Percentiles rank a stretch among this genome's conserved stretches.
These are phyloP conservation scores for Rhodomyrtus tomentosa DNA, from an alignment of 345 rosid genomes.

Conservation along the genomic window DNA sequence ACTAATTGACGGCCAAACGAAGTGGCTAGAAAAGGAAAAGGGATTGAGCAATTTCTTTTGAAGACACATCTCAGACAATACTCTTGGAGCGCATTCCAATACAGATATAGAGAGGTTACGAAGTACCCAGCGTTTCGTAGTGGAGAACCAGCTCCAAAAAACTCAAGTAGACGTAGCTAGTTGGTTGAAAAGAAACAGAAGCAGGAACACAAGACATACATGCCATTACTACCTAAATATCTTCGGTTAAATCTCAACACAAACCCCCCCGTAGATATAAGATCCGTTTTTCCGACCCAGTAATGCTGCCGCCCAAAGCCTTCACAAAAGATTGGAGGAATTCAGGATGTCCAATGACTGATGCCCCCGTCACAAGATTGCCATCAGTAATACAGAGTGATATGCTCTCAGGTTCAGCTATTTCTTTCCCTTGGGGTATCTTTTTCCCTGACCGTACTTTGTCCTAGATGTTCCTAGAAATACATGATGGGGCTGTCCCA, in stretches of 20 bases:
- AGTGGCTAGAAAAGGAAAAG: not conserved
- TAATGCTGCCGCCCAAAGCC: slow-evolving; percentile 53
- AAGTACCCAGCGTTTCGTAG: not conserved
- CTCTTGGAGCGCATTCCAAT: not conserved
- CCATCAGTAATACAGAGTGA: slow-evolving; percentile 56
- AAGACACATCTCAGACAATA: not conserved
- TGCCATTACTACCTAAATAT: not conserved
- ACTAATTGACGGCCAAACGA: not conserved
- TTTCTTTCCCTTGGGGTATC: too few relatives aligned
- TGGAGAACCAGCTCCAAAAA: not conserved
- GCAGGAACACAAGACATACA: not conserved
- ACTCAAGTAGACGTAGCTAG: not conserved
- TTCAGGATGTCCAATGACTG: slow-evolving; percentile 61
- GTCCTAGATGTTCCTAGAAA: too few relatives aligned
- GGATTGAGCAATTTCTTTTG: not conserved
- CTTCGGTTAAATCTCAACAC: slow-evolving; percentile 1
- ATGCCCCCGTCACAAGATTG: slow-evolving; percentile 53
- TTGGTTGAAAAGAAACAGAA: not conserved
- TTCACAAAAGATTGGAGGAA: slow-evolving; percentile 44
- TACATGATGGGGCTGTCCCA: too few relatives aligned
- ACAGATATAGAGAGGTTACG: not conserved
- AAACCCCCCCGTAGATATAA: slow-evolving; percentile 83
- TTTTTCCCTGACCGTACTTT: too few relatives aligned
- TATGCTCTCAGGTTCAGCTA: slow-evolving; percentile 39
- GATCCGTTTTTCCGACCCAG: slow-evolving; percentile 47